Evolutionary conservation across 768 basidiomycete species (phyloP).

Genomic region (Lactarius evosmus): DNA sequence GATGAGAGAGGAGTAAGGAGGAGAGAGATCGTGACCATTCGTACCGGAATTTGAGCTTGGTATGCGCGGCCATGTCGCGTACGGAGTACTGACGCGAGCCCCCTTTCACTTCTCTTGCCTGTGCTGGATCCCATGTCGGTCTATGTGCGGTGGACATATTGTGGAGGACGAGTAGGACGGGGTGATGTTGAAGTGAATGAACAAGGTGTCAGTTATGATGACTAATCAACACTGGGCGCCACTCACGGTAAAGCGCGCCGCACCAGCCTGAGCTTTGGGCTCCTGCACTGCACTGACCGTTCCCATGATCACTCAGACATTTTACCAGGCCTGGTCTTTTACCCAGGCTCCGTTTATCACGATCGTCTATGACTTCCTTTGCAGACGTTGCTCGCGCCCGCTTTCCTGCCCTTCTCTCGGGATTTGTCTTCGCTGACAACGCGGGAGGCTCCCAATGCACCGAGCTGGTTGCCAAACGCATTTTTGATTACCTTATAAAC

Average conservation of each 20-base stretch:
- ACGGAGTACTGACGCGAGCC: conserved; percentile 92
- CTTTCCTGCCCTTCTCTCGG: conserved; percentile 59
- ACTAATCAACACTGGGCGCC: conserved; percentile 7
- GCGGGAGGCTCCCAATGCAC: conserved; percentile 72
- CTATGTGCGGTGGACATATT: conserved; percentile 79
- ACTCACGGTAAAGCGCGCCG: no score
- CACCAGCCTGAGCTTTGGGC: no score
- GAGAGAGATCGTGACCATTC: conserved; percentile 24
- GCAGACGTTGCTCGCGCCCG: conserved; percentile 50
- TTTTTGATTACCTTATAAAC: conserved; percentile 65
- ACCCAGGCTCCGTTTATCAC: neutral
- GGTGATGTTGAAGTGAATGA: neutral
- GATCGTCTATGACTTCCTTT: conserved; percentile 19
- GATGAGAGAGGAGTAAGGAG: neutral
- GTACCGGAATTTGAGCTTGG: conserved; percentile 96
- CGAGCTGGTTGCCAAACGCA: conserved; percentile 51
- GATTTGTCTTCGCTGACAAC: conserved; percentile 71
- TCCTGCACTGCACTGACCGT: no score
- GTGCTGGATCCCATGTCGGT: conserved; percentile 97
- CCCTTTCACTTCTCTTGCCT: conserved; percentile 87
- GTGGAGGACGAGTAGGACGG: neutral
- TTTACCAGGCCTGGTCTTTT: neutral
- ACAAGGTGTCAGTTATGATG: neutral
- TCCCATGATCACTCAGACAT: neutral
- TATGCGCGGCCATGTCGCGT: conserved; percentile 91